Base-by-base conservation (phyloP, 768 basidiomycete species). In the Dentipellis sp. region DNA sequence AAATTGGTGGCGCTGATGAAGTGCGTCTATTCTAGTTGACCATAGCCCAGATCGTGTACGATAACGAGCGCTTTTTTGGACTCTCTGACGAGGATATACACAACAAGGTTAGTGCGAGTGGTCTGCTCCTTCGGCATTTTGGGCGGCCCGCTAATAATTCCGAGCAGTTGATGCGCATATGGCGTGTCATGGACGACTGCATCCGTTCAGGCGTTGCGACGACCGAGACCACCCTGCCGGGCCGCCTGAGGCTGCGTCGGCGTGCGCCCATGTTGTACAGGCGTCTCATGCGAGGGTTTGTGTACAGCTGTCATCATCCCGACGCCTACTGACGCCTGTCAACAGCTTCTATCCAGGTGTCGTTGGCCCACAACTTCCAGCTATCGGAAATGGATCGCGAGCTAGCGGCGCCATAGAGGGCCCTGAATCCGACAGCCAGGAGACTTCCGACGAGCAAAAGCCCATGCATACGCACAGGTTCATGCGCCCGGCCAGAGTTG, bases 121-220 rank as follows among this genome's bases (percentile, higher is more conserved):
- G 36, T 57, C 50, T 46, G 50, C 23, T 38, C 37, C 22, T 40
- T n/a, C 47, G 48, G 29, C 21, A 16, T 10, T 50, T 46, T 36
- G 47, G 37, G 50, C 54, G 10, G 39, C 46, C 11, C 47, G 51
- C 22, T 54, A 57, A 48, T 36, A 55, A 38, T 10, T 52, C 19
- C 22, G 23, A 19, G 19, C 51, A 73, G 74, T 77, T 91, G 61
- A 80, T 83, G 77, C 79, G 81, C 23, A 92, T 94, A 49, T 95
- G 93, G 93, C 65, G 74, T 54, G 91, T 93, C 4, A 97, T 97
- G 94, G 92, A 95, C 65, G 81, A 85, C 56, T 94, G 91, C 67
- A 97, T 97, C 58, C 86, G 73, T 23, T 78, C 79, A 2, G 94
- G 94, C 17, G 93, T 97, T 9, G 85, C 89, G 2, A 78, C 91